Conservation (phyloP, 2,329 filamentous ascomycete genomes). For the Curvularia spicifera region DNA sequence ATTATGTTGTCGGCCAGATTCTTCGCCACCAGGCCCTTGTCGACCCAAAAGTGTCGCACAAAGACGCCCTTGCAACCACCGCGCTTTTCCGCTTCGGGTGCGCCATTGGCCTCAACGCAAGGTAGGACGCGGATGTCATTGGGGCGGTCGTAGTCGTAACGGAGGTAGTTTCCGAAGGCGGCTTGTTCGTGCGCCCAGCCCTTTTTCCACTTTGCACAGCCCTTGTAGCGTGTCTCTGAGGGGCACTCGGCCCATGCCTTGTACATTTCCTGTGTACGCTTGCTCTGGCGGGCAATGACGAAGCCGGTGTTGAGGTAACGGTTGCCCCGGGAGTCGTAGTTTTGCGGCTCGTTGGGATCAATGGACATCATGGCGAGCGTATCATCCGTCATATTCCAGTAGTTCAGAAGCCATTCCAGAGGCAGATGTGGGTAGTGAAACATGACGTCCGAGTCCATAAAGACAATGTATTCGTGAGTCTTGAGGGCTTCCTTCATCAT, state of each 20-base stretch:
- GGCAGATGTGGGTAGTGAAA: constrained; percentile 57
- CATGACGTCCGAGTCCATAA: constrained; percentile 59
- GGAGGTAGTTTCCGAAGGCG: constrained; percentile 49
- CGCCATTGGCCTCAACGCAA: constrained; percentile 49
- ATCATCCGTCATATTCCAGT: constrained; percentile 56
- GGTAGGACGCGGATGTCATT: constrained; percentile 48
- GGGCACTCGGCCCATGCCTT: constrained; percentile 50
- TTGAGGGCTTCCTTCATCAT: constrained; percentile 53
- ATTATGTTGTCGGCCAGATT: constrained; percentile 45
- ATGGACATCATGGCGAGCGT: constrained; percentile 56
- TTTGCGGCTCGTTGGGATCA: constrained; percentile 53
- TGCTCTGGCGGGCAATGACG: constrained; percentile 52
- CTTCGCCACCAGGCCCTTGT: constrained; percentile 43
- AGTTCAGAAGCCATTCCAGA: constrained; percentile 59
- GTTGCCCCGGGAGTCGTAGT: constrained; percentile 52
- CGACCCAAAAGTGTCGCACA: constrained; percentile 50
- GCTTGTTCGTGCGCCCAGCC: constrained; percentile 50
- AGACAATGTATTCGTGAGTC: constrained; percentile 54
- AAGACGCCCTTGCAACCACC: constrained; percentile 49
- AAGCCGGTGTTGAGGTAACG: constrained; percentile 55
- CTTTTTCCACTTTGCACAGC: constrained; percentile 46
- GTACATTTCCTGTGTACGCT: constrained; percentile 48
- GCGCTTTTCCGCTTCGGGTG: constrained; percentile 42
- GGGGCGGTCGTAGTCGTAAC: constrained; percentile 48
- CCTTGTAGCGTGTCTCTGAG: constrained; percentile 42